Evolutionary conservation across 2,329 filamentous ascomycete genomes (phyloP), one percentile per base, ranked within the genome.

Genomic region (Colletotrichum sp.): DNA sequence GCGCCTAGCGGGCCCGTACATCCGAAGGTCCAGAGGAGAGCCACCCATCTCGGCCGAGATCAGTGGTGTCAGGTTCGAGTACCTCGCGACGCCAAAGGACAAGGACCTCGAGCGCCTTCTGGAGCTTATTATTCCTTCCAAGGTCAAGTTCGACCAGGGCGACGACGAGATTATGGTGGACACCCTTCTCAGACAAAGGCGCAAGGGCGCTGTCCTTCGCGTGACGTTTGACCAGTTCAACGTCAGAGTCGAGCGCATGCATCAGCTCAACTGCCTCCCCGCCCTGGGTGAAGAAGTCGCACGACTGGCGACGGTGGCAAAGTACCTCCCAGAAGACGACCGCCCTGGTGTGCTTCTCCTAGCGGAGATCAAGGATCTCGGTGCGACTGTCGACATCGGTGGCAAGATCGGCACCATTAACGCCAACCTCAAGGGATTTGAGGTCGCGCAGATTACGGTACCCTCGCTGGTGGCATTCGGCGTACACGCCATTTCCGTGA

Each of bases 101-200:
- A 87, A 89, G 21, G 97, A 99, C 83, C 88, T 99, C 0, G 94
- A 96, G 80, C 92, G 93, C 39, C 89, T 99, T 2, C 87, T 99
- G 0, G 94, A 95, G 69, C 89, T 99, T 68, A 95, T 99, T 71
- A 98, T 95, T 8, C 98, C 97, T 0, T 98, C 96, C 0, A 97
- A 96, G 78, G 93, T 97, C 83, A 95, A 96, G 78, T 98, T 97
- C 80, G 90, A 93, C 78, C 94, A 96, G 77, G 92, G 93, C 63
- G 95, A 98, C 76, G 95, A 98, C 80, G 96, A 99, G 80, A 98
- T 99, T 76, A 93, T 99, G 89, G 91, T 99, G 26, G 96, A 99
- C 80, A 98, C 95, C 1, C 88, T 99, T 1, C 86, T 99, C 16
- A 91, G 95, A 26, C 97, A 99, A 83, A 90, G 97, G 76, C 91